These are phyloP conservation scores for Ettlia oleoabundans DNA, from an alignment of 139 green algal genomes.

Conservation along the genomic window DNA sequence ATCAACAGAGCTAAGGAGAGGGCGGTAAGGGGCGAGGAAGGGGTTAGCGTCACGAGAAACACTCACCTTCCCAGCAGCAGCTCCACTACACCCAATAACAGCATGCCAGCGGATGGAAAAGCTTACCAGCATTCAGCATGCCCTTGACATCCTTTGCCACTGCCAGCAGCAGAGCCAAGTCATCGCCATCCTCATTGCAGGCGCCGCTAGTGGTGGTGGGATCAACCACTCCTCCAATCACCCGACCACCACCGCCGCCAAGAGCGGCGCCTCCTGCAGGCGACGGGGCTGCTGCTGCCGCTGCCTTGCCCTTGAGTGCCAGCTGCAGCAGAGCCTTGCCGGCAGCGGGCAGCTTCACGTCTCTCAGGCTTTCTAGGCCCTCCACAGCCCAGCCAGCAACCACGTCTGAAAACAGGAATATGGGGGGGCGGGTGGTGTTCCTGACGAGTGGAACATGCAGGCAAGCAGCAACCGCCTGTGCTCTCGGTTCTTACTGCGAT, in stretches of 20 bases:
- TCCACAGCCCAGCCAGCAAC: constrained; percentile 25
- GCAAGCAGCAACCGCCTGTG: too few relatives aligned
- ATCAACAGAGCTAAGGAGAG: not conserved
- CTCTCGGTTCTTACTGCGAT: too few relatives aligned
- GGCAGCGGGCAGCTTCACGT: not conserved
- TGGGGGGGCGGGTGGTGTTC: too few relatives aligned
- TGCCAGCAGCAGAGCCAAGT: constrained; percentile 13
- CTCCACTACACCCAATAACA: not conserved
- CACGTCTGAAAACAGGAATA: too few relatives aligned
- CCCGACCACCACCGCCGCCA: not conserved
- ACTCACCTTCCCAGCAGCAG: not conserved
- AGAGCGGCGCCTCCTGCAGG: not conserved
- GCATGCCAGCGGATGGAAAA: not conserved
- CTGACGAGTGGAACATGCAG: too few relatives aligned
- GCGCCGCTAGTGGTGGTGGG: too few relatives aligned
- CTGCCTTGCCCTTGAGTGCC: not conserved
- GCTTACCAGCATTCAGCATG: not conserved
- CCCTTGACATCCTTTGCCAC: not conserved
- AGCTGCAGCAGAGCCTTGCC: constrained; percentile 25
- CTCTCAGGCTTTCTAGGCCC: not conserved
- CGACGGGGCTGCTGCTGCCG: not conserved
- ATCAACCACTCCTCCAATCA: not conserved
- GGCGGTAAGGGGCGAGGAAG: too few relatives aligned
- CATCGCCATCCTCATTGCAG: not conserved
- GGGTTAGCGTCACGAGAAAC: not conserved